Percentiles rank a stretch among this genome's conserved stretches.
Conservation (phyloP, 1,284 basidiomycete species). For the Cryptococcus sp. region DNA sequence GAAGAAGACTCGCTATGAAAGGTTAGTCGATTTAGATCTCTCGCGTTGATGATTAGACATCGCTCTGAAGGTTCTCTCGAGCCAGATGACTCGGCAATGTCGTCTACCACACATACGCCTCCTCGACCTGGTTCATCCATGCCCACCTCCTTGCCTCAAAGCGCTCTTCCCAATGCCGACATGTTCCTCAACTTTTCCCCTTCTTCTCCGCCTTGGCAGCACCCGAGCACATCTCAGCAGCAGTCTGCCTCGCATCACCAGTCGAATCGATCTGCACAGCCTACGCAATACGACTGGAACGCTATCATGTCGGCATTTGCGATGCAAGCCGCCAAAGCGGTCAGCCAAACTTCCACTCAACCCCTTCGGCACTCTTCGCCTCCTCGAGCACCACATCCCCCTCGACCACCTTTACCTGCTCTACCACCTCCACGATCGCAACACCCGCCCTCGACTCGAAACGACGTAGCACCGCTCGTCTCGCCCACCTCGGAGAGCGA, state of each 20-base stretch:
- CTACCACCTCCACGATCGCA: neutral
- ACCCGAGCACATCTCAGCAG: no score
- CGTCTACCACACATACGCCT: no score
- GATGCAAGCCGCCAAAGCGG: neutral
- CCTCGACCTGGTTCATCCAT: no score
- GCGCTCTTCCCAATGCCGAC: no score
- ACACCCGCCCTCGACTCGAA: neutral
- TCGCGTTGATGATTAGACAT: neutral
- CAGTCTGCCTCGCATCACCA: neutral
- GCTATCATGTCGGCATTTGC: neutral
- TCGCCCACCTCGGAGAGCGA: slow-evolving; percentile 7
- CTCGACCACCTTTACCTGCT: neutral
- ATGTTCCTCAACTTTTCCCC: no score
- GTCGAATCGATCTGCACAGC: neutral
- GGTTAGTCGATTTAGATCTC: neutral
- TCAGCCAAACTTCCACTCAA: neutral
- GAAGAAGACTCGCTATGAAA: slow-evolving; percentile 9
- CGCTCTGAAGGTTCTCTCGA: neutral
- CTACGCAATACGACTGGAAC: neutral
- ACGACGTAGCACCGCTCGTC: neutral
- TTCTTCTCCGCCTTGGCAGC: no score
- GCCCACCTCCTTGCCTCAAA: no score
- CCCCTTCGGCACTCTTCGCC: no score
- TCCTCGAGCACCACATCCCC: no score
- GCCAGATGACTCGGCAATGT: no score